These are phyloP conservation scores for Polyporus arcularius DNA, from an alignment of 768 basidiomycete species.

Conservation along the genomic window DNA sequence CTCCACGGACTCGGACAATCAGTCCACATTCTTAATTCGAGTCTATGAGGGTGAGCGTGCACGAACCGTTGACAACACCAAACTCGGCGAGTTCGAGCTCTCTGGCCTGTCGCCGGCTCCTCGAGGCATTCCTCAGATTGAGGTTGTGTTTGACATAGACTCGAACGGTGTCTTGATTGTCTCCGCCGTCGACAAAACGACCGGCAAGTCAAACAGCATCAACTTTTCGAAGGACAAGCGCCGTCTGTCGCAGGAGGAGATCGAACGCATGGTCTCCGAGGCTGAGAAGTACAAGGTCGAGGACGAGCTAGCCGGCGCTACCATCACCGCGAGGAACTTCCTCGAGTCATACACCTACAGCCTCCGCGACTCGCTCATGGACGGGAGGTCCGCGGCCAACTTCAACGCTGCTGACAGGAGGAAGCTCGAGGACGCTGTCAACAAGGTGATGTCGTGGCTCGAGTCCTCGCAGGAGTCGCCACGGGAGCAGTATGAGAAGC, in stretches of 20 bases:
- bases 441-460: slow-evolving; percentile 84
- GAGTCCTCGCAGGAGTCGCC: slow-evolving; percentile 86
- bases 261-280: slow-evolving; percentile 95
- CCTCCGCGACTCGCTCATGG: slow-evolving; percentile 84
- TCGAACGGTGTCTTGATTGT: slow-evolving; percentile 97
- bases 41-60: slow-evolving; percentile 99
- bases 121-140: slow-evolving; percentile 96
- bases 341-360: slow-evolving; percentile 96
- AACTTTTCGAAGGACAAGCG: slow-evolving; percentile 97
- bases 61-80: slow-evolving; percentile 97
- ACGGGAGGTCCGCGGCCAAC: slow-evolving; percentile 86
- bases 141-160: slow-evolving; percentile 98
- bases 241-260: slow-evolving; percentile 95
- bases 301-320: slow-evolving; percentile 83
- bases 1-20: slow-evolving; percentile 98
- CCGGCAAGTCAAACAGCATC: slow-evolving; percentile 92
- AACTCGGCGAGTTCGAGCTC: slow-evolving; percentile 98
- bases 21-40: slow-evolving; percentile 97
- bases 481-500: slow-evolving; percentile 91
- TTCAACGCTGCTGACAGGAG: slow-evolving; percentile 85
- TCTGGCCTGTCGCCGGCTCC: slow-evolving; percentile 96
- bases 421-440: slow-evolving; percentile 78
- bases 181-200: slow-evolving; percentile 93
- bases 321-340: slow-evolving; percentile 85
- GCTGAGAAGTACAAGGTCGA: slow-evolving; percentile 94